Conservation (phyloP, 805 yeast species). For the Candida sphagnicola region DNA sequence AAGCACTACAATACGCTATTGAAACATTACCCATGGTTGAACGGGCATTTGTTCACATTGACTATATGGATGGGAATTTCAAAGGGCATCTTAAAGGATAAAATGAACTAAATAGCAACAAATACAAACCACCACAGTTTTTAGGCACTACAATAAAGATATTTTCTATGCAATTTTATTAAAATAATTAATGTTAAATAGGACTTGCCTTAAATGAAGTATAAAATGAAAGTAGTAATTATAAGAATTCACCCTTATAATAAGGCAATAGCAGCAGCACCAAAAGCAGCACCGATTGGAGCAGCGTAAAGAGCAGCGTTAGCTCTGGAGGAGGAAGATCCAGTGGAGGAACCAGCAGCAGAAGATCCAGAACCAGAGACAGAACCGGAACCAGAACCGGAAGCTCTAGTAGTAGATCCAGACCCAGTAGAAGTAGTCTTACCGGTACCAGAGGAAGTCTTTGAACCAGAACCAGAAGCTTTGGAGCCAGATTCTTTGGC, state of each 20-base stretch:
- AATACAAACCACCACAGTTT: no score
- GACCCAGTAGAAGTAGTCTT: background rate
- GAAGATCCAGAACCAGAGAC: slow-evolving; percentile 3
- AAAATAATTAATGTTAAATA: slow-evolving; percentile 2
- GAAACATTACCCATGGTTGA: slow-evolving; percentile 77
- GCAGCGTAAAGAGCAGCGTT: slow-evolving; percentile 12
- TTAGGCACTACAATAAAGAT: no score
- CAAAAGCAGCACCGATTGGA: slow-evolving; percentile 15
- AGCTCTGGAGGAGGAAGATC: background rate
- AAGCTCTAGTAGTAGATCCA: background rate
- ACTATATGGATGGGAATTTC: slow-evolving; percentile 48
- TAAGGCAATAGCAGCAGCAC: slow-evolving; percentile 14
- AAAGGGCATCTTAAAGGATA: slow-evolving; percentile 34
- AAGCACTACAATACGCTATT: slow-evolving; percentile 74
- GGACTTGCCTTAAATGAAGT: slow-evolving; percentile 4
- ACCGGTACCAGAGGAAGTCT: background rate
- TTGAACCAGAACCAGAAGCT: slow-evolving; percentile 1
- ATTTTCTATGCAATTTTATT: slow-evolving; percentile 3
- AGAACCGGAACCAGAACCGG: slow-evolving; percentile 5
- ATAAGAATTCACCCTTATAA: no score
- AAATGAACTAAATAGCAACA: no score
- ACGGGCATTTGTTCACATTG: slow-evolving; percentile 78
- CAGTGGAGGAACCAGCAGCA: slow-evolving; percentile 1
- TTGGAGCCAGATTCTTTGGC: slow-evolving; percentile 4
- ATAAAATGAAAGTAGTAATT: no score